phyloP scores from a whole-genome alignment of 1,284 basidiomycete species.

The Sporisorium scitamineum region DNA sequence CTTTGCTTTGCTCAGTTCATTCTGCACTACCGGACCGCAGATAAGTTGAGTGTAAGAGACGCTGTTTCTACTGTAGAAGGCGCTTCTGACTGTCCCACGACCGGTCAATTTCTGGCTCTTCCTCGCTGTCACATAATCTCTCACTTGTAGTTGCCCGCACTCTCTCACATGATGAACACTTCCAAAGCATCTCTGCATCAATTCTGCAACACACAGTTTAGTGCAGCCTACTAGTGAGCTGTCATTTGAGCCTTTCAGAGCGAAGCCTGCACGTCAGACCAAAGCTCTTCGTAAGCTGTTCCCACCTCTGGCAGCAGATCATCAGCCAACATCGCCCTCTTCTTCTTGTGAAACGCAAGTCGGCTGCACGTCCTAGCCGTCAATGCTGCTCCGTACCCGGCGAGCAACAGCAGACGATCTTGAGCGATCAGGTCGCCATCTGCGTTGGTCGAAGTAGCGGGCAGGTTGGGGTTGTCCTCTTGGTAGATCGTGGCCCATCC shows the following conservation, averaged over 20 bases:
- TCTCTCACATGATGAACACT: not conserved
- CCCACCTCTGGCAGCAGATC: constrained; percentile 76
- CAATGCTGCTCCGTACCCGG: constrained; percentile 87
- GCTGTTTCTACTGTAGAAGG: not conserved
- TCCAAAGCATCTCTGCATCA: not conserved
- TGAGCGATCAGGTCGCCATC: constrained; percentile 66
- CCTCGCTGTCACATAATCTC: too few species aligned
- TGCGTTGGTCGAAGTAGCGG: not conserved
- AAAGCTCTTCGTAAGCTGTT: constrained; percentile 64
- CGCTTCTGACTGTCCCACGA: not conserved
- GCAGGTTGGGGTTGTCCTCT: constrained; percentile 51
- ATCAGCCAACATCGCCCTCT: constrained; percentile 86
- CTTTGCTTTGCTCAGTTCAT: too few species aligned
- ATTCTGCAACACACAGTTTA: not conserved
- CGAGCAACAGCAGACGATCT: constrained; percentile 80
- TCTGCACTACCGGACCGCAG: too few species aligned
- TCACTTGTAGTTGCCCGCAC: too few species aligned
- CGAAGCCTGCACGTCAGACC: constrained; percentile 29
- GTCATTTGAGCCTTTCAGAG: too few species aligned
- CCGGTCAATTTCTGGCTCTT: not conserved
- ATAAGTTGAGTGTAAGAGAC: not conserved
- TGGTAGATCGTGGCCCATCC: constrained; percentile 94
- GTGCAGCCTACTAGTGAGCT: not conserved
- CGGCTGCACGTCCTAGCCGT: constrained; percentile 86
- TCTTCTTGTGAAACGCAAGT: constrained; percentile 79